Evolutionary conservation across 2,329 filamentous ascomycete species (phyloP), one percentile per base, ranked within the genome.

Genomic region (Sordariomycetes sp.): DNA sequence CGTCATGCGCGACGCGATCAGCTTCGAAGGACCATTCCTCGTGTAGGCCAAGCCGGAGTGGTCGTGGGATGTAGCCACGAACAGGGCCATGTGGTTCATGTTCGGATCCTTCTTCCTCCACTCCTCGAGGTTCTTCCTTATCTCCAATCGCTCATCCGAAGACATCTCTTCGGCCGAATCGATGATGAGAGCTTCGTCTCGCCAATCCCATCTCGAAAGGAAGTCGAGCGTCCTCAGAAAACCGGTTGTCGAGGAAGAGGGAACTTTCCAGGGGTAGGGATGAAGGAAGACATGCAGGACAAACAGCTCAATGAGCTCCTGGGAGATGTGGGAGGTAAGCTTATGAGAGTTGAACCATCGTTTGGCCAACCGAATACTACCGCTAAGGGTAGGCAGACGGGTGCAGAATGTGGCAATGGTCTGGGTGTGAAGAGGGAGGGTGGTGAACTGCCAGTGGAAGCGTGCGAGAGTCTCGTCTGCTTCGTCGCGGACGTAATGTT

Each of bases 141-240:
- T 78, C 3, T 67, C 63, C 21, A 72, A 61, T 9, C 81, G 68
- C 20, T 82, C 75, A 9, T 72, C 63, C 7, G 65, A 57, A 7
- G 72, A 72, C 49, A 93, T 67, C 11, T 77, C 72, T 39, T 69
- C 72, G 9, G 76, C 72, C 5, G 58, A 54, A 54, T 95, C 86
- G 18, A 95, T 69, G 21, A 94, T 68, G 21, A 96, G 66, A 2
- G 92, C 83, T 34, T 87, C 80, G 7, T 79, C 68, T 19, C 84
- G 76, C 92, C 92, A 98, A 54, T 96, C 86, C 87, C 92, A 98
- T 27, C 78, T 72, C 2, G 87, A 77, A 11, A 98, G 66, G 54
- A 90, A 82, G 21, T 80, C 64, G 2, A 98, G 64, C 1, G 85
- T 84, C 16, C 88, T 78, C 19, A 94, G 59, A 51, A 98, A 90